Percentiles rank a stretch among this genome's conserved stretches.
phyloP scores from a whole-genome alignment of 2,329 filamentous ascomycete species.

The Fusarium sp. region DNA sequence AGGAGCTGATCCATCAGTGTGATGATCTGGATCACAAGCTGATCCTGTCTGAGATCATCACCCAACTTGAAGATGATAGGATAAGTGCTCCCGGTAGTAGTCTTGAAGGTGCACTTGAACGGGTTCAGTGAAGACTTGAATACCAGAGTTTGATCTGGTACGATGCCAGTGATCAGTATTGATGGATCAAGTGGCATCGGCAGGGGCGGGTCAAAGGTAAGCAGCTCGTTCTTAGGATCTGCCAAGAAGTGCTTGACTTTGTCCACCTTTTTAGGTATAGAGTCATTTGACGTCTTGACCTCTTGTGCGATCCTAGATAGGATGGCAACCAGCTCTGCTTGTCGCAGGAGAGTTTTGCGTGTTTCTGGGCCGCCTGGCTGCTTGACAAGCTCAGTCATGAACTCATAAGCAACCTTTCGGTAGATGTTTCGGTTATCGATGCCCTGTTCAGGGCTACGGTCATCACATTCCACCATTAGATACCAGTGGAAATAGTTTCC shows the following conservation, averaged over 20 bases:
- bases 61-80: slow-evolving; percentile 97
- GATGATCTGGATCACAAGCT: slow-evolving; percentile 96
- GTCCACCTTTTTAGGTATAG: slow-evolving; percentile 81
- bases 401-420: slow-evolving; percentile 92
- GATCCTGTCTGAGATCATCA: slow-evolving; percentile 94
- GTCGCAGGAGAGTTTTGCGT: slow-evolving; percentile 78
- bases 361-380: slow-evolving; percentile 73
- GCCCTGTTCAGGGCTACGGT: slow-evolving; percentile 77
- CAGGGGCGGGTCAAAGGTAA: slow-evolving; percentile 82
- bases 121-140: slow-evolving; percentile 96
- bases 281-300: slow-evolving; percentile 80
- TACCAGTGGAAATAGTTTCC: slow-evolving; percentile 99
- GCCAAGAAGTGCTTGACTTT: slow-evolving; percentile 82
- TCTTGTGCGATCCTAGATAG: slow-evolving; percentile 89
- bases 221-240: slow-evolving; percentile 89
- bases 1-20: slow-evolving; percentile 96
- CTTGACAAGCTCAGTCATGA: slow-evolving; percentile 86
- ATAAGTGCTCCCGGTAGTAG: slow-evolving; percentile 77
- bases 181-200: slow-evolving; percentile 88
- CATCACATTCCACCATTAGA: slow-evolving; percentile 95
- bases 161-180: slow-evolving; percentile 77
- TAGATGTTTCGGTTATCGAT: slow-evolving; percentile 83
- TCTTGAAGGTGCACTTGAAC: slow-evolving; percentile 90
- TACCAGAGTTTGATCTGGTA: slow-evolving; percentile 84
- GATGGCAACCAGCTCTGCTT: slow-evolving; percentile 88